A percentile compares a stretch with the other conserved stretches of the same genome.
Evolutionary conservation across 2,329 filamentous ascomycete species (phyloP).

Genomic region (Zasmidium angulare): DNA sequence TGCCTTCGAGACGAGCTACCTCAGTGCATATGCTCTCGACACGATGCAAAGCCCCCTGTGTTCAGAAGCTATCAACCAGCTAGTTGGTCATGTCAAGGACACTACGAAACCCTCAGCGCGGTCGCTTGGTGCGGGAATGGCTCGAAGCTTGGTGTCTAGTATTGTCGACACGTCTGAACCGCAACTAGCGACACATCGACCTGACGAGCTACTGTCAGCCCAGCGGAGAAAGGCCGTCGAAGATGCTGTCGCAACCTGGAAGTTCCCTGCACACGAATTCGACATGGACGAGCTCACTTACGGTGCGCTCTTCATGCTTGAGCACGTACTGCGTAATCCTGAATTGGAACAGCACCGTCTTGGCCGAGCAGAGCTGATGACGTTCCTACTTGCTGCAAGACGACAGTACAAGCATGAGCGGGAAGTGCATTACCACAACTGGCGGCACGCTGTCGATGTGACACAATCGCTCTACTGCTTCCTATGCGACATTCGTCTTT

Average conservation of each 20-base stretch:
- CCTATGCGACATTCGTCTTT: constrained; percentile 61
- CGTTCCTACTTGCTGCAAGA: constrained; percentile 83
- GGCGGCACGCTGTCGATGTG: constrained; percentile 94
- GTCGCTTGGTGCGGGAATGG: constrained; percentile 32
- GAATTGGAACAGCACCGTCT: constrained; percentile 66
- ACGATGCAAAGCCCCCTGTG: constrained; percentile 79
- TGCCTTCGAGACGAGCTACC: constrained; percentile 50
- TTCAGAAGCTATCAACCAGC: constrained; percentile 48
- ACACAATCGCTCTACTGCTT: constrained; percentile 92
- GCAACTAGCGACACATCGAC: constrained; percentile 32
- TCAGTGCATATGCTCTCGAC: constrained; percentile 84
- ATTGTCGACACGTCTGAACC: constrained; percentile 24
- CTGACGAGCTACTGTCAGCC: constrained; percentile 65
- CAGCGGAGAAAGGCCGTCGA: constrained; percentile 62
- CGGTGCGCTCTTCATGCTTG: constrained; percentile 82
- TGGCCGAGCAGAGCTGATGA: constrained; percentile 62
- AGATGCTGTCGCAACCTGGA: constrained; percentile 72
- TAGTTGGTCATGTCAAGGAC: constrained; percentile 34
- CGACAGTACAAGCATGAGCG: constrained; percentile 79
- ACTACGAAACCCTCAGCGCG: constrained; percentile 27
- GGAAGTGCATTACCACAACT: constrained; percentile 76
- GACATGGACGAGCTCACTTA: constrained; percentile 87
- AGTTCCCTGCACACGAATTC: constrained; percentile 86
- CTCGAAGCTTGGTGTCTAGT: constrained; percentile 31
- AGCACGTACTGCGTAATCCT: constrained; percentile 79